Base-by-base conservation (phyloP, 495 filamentous ascomycete species). In the Aspergillus egyptiacus region DNA sequence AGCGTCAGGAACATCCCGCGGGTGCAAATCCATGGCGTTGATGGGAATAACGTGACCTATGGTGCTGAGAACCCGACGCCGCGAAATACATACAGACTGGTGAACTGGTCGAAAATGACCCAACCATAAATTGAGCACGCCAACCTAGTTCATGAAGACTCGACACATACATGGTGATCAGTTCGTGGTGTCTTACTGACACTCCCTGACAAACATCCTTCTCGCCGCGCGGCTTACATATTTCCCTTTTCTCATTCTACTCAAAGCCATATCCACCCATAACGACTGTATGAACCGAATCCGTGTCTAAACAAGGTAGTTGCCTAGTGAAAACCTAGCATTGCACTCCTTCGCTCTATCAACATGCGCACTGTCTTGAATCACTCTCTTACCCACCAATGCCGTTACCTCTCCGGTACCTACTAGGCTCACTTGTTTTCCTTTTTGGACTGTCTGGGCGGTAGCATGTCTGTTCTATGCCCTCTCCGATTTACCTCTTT, bases 21-120 rank as follows among this genome's bases (percentile, higher is more conserved):
- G 6, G 56, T 67, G 6, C 63, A 65, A 22, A 63, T 71, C 28
- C 62, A 70, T 22, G 62, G 63, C 9, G 64, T 72, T 9, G 70
- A 72, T 24, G 59, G 64, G 28, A 69, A 71, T 37, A 69, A 69
- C 38, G 65, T 69, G 6, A 55, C 58, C 33, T 69, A 69, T 34
- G 46, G 66, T 24, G 57, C 69, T 9, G 62, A 64, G 19, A 58
- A 62, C 14, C 54, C 65, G 0, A 57, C 59, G 1, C 46, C 56
- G 4, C 54, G 47, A 31, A 62, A 60, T 34, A 63, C 67, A 10
- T 64, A 65, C 19, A 62, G 56, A 31, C 48, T 70, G 11, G 65
- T 69, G 57, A 62, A 51, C 45, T 72, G 69, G 67, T 60, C 66
- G 1, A 61, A 40, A 13, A 52, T 47, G 34, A 42, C n/a, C 56